Base-by-base conservation (phyloP, 2,329 filamentous ascomycete genomes). In the Coniella lustricola region DNA sequence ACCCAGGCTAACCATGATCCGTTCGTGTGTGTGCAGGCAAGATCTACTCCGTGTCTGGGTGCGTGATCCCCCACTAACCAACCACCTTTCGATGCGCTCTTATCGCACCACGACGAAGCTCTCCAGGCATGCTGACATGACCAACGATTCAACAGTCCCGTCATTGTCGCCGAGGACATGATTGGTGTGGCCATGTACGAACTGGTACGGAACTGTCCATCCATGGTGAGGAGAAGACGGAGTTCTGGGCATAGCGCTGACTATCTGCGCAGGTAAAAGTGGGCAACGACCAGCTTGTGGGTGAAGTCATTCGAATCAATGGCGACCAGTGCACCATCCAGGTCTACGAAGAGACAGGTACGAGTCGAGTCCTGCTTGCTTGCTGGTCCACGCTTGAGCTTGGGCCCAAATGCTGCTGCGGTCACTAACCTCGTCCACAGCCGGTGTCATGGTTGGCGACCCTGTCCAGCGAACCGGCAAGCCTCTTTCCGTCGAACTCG, bases 171-270 rank as follows among this genome's bases (percentile, higher is more conserved):
- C 66, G 91, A 97, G 75, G 84, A 96, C 71, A 95, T 98, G 90
- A 89, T 91, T 65, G 93, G 93, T 69, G 93, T 93, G 79, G 90
- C 93, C 69, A 98, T 98, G 93, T 96, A 97, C 82, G 93, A 98
- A 75, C 78, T 98, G 75, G 90, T 90, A 76, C 60, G 82, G 68
- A 42, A 21, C 17, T 20, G n/a, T 35, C 22, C 29, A 29, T 14
- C 9, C 17, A 35, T 12, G n/a, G 4, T 10, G 9, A 22, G 16
- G 16, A 14, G 40, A 36, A 41, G 46, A 55, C 56, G n/a, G 14
- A 9, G 38, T n/a, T 12, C 21, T 16, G 16, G 22, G 40, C 25
- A 29, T 10, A 10, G 25, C 25, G 25, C 40, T 42, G 29, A 42
- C 40, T 52, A 37, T 29, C 12, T 7, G 31, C 12, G 40, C 62